Evolutionary conservation across 768 basidiomycete genomes (phyloP).

Genomic region (Hortiboletus campestris): DNA sequence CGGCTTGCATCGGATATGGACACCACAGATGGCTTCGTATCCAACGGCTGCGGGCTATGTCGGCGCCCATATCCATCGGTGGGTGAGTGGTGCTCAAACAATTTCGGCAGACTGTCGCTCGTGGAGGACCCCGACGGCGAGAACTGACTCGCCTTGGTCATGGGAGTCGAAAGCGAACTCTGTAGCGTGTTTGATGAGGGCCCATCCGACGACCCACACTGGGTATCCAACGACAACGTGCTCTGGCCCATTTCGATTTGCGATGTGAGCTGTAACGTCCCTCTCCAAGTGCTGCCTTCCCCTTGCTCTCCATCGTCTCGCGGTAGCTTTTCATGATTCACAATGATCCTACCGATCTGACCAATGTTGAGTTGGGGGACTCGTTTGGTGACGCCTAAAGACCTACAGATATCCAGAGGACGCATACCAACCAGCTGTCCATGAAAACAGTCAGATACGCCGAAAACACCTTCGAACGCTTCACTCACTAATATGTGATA

Average conservation of each 20-base stretch:
- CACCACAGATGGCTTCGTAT: neutral
- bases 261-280: constrained; percentile 16
- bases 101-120: neutral
- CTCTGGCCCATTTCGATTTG: constrained; percentile 14
- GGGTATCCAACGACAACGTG: neutral
- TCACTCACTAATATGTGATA: constrained; percentile 20
- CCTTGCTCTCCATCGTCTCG: neutral
- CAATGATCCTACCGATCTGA: constrained; percentile 18
- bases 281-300: constrained; percentile 1
- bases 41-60: neutral
- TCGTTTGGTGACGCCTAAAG: neutral
- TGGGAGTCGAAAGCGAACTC: neutral
- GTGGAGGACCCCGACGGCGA: neutral
- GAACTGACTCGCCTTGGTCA: neutral
- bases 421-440: constrained; percentile 19
- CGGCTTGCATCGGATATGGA: neutral
- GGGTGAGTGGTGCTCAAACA: neutral
- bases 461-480: neutral
- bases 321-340: constrained; percentile 12
- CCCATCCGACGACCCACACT: neutral
- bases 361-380: neutral
- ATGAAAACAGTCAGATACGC: neutral
- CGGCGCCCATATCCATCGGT: neutral
- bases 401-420: constrained; percentile 21
- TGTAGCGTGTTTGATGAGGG: neutral